Conservation (phyloP, 225 moss, liverwort and hornwort species). For the Polytrichum commune region DNA sequence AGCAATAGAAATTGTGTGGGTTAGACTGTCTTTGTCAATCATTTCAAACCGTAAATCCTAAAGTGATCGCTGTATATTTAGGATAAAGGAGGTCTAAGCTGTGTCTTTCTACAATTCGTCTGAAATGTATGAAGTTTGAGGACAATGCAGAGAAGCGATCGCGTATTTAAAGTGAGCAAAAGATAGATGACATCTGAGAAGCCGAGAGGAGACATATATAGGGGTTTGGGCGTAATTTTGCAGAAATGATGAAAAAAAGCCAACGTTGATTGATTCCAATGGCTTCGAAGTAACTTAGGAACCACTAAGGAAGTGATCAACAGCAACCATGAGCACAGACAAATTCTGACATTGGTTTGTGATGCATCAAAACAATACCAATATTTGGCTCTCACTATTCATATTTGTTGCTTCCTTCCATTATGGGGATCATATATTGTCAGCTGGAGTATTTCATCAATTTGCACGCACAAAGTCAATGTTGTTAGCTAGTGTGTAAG, state of each 20-base stretch:
- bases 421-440: background rate
- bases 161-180: slow-evolving; percentile 40
- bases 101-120: too few relatives aligned
- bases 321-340: slow-evolving; percentile 62
- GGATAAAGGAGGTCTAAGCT: too few relatives aligned
- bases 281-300: slow-evolving; percentile 35
- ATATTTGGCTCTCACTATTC: slow-evolving; percentile 44
- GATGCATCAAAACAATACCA: slow-evolving; percentile 56
- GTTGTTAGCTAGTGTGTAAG: too few relatives aligned
- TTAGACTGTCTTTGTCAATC: too few relatives aligned
- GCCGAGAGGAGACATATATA: slow-evolving; percentile 30
- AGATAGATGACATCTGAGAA: slow-evolving; percentile 50
- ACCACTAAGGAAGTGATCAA: slow-evolving; percentile 66
- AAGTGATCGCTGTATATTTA: too few relatives aligned
- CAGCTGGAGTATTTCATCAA: background rate
- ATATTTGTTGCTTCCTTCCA: background rate
- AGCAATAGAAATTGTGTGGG: too few relatives aligned
- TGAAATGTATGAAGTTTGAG: background rate
- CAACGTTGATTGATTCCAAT: slow-evolving; percentile 26
- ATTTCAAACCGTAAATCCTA: too few relatives aligned
- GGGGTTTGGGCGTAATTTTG: slow-evolving; percentile 31
- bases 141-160: slow-evolving; percentile 45
- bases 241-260: slow-evolving; percentile 25
- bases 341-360: slow-evolving; percentile 84
- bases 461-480: too few relatives aligned